Conservation (phyloP, 345 rosid genomes). For the Lumnitzera racemosa region DNA sequence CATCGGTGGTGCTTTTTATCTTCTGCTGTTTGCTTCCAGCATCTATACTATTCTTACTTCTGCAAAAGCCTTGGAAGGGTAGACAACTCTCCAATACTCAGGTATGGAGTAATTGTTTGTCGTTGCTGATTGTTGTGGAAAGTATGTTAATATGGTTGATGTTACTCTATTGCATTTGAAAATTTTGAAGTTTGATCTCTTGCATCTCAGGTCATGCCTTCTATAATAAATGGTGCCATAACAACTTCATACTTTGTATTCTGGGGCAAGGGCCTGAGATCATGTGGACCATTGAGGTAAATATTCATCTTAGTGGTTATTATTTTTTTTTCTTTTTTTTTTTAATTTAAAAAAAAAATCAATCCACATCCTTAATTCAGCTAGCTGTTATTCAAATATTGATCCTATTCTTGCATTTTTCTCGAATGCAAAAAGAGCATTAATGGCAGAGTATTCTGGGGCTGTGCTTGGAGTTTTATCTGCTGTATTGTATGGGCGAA, state of each 20-base stretch:
- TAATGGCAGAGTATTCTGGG: slow-evolving; percentile 95
- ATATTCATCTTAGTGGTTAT: slow-evolving; percentile 6
- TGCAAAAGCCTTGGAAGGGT: slow-evolving; percentile 99
- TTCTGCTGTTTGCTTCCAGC: slow-evolving; percentile 85
- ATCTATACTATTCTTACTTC: slow-evolving; percentile 50
- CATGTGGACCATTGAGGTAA: slow-evolving; percentile 95
- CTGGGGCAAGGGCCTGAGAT: slow-evolving; percentile 92
- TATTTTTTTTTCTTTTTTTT: background rate
- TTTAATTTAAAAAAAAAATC: background rate
- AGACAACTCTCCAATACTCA: slow-evolving; percentile 82
- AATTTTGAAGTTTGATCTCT: slow-evolving; percentile 4
- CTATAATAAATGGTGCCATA: slow-evolving; percentile 83
- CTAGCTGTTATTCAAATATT: background rate
- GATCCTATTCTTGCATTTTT: slow-evolving; percentile 2
- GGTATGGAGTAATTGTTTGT: slow-evolving; percentile 26
- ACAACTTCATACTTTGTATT: slow-evolving; percentile 86
- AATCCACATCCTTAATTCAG: background rate
- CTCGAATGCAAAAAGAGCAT: slow-evolving; percentile 40
- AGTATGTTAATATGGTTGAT: background rate
- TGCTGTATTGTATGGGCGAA: slow-evolving; percentile 76
- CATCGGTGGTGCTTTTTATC: slow-evolving; percentile 79
- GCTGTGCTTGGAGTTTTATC: slow-evolving; percentile 96
- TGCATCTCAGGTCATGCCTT: slow-evolving; percentile 75
- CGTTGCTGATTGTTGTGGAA: background rate
- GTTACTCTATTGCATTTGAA: background rate